A percentile compares a stretch with the other conserved stretches of the same genome.
phyloP scores from a whole-genome alignment of 2,329 filamentous ascomycete genomes.

The Colletotrichum theobromicola region DNA sequence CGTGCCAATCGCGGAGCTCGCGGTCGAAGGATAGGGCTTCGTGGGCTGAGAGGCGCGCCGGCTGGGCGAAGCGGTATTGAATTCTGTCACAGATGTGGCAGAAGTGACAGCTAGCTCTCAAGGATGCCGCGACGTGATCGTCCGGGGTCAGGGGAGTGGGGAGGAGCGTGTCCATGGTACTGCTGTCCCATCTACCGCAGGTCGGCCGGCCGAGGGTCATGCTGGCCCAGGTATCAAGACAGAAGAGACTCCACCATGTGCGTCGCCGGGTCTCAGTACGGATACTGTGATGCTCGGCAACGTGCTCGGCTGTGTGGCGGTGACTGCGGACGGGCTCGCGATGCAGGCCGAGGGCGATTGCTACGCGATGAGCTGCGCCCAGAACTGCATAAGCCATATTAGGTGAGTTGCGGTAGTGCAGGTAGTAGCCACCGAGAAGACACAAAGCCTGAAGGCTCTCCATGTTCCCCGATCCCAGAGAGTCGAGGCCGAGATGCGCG shows the following conservation, averaged over 20 bases:
- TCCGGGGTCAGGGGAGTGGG: constrained; percentile 25
- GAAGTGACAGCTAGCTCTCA: constrained; percentile 31
- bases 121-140: constrained; percentile 28
- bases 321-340: constrained; percentile 11
- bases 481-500: constrained; percentile 58
- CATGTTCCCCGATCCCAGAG: constrained; percentile 49
- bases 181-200: constrained; percentile 32
- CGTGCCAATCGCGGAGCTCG: constrained; percentile 31
- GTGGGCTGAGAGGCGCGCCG: constrained; percentile 25
- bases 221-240: constrained; percentile 46
- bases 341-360: constrained; percentile 25
- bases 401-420: constrained; percentile 28
- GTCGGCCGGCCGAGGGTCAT: constrained; percentile 45
- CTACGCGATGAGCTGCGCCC: constrained; percentile 23
- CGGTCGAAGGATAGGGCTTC: constrained; percentile 31
- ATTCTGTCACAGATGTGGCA: constrained; percentile 34
- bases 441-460: constrained; percentile 26
- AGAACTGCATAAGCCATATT: constrained; percentile 27
- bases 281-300: neutral
- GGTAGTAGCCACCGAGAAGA: constrained; percentile 25
- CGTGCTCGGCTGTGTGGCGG: neutral
- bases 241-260: constrained; percentile 50
- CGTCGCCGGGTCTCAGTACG: constrained; percentile 38
- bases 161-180: constrained; percentile 33
- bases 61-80: constrained; percentile 34